These are phyloP conservation scores for Ceratocystis ficicola DNA, from an alignment of 2,329 filamentous ascomycete genomes.

Conservation along the genomic window DNA sequence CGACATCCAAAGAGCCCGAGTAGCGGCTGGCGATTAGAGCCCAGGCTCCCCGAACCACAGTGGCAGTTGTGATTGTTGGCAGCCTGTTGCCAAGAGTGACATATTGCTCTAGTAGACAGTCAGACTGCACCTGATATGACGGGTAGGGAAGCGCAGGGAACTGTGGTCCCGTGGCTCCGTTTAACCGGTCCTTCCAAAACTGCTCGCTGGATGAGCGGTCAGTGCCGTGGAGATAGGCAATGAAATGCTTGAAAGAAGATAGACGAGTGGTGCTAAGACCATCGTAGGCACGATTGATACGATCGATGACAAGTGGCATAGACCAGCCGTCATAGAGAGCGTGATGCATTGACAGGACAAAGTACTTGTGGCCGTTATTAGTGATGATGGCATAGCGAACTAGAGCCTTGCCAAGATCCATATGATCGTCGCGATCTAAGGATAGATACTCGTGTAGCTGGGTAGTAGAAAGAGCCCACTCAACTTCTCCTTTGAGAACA, in stretches of 20 bases:
- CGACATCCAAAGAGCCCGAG: conserved; percentile 39
- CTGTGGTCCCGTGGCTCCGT: conserved; percentile 35
- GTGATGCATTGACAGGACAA: conserved; percentile 46
- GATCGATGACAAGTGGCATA: conserved; percentile 39
- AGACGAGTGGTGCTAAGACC: conserved; percentile 24
- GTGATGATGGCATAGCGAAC: conserved; percentile 36
- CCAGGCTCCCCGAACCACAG: conserved; percentile 48
- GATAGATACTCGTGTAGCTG: conserved; percentile 34
- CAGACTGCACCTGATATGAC: conserved; percentile 39
- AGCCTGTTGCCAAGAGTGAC: conserved; percentile 31
- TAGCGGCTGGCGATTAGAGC: conserved; percentile 43
- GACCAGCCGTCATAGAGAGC: conserved; percentile 47
- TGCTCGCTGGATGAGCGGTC: conserved; percentile 33
- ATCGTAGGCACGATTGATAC: conserved; percentile 36
- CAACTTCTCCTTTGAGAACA: conserved; percentile 33
- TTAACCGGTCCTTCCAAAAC: conserved; percentile 38
- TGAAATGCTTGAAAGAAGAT: conserved; percentile 36
- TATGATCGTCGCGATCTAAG: conserved; percentile 31
- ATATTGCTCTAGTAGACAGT: conserved; percentile 43
- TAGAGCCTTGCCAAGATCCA: conserved; percentile 37
- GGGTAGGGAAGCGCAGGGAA: conserved; percentile 38
- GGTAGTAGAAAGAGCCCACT: conserved; percentile 28
- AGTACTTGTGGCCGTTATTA: conserved; percentile 31
- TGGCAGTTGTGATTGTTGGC: conserved; percentile 37
- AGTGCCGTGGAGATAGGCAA: conserved; percentile 35